Evolutionary conservation across 2,329 filamentous ascomycete species (phyloP).

Genomic region (Xylariomycetidae sp.): DNA sequence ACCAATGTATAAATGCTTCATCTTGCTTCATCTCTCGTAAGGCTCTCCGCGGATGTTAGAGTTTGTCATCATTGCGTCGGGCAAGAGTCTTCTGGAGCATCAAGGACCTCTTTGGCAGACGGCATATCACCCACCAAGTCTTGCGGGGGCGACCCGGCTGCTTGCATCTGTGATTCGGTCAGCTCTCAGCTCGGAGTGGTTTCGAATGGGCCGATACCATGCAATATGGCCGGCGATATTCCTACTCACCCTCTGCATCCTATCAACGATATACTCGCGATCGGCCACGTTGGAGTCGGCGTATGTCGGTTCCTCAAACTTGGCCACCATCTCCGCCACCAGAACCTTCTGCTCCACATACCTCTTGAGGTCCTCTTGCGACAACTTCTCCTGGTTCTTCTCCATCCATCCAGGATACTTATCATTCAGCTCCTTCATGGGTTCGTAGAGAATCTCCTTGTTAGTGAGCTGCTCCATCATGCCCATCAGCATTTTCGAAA

Average conservation of each 20-base stretch:
- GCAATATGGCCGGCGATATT: background rate
- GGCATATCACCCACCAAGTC: constrained; percentile 89
- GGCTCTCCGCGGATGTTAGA: constrained; percentile 3
- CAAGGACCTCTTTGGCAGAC: constrained; percentile 68
- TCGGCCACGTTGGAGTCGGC: constrained; percentile 75
- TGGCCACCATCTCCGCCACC: constrained; percentile 78
- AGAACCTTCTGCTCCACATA: constrained; percentile 76
- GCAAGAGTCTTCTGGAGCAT: constrained; percentile 55
- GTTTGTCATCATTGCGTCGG: constrained; percentile 47
- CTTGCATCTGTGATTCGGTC: constrained; percentile 88
- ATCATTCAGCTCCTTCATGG: constrained; percentile 92
- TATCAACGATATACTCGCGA: constrained; percentile 88
- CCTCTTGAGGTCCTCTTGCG: constrained; percentile 66
- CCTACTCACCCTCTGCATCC: constrained; percentile 83
- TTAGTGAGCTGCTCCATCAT: constrained; percentile 99
- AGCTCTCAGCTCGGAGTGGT: background rate
- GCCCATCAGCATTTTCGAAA: constrained; percentile 89
- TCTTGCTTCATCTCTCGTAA: too few species aligned
- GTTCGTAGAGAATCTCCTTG: constrained; percentile 96
- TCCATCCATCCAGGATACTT: constrained; percentile 90
- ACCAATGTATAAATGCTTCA: constrained; percentile 12
- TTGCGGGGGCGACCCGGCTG: constrained; percentile 78
- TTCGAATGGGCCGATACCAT: too few species aligned
- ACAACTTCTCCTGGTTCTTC: constrained; percentile 62
- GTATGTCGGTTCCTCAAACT: constrained; percentile 80